Evolutionary conservation across 495 filamentous ascomycete species (phyloP).

Genomic region (Annulohypoxylon maeteangense): DNA sequence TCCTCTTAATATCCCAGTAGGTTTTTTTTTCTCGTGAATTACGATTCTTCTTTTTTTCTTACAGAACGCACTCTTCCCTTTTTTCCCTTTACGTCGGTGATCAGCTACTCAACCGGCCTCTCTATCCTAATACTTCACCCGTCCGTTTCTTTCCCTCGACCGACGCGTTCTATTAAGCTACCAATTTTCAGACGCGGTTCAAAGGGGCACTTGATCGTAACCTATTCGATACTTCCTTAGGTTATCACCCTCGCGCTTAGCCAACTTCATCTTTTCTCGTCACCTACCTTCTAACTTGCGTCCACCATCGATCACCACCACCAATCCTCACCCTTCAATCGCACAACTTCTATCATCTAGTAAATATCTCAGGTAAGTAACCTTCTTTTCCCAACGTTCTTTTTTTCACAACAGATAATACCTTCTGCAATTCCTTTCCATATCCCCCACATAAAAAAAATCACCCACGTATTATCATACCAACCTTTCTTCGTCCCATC

Average conservation of each 20-base stretch:
- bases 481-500: not conserved
- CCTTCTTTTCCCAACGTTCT: not conserved
- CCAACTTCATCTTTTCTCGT: not conserved
- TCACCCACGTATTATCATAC: not conserved
- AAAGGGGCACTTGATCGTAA: no score
- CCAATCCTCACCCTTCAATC: not conserved
- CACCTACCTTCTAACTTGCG: not conserved
- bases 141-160: not conserved
- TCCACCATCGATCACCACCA: not conserved
- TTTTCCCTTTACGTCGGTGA: not conserved
- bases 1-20: not conserved
- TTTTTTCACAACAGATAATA: no score
- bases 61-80: not conserved
- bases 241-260: not conserved
- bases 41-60: not conserved
- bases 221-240: not conserved
- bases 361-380: not conserved
- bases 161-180: not conserved
- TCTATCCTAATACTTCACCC: not conserved
- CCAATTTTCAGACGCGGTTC: not conserved
- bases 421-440: no score
- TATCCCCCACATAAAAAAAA: not conserved
- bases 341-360: not conserved
- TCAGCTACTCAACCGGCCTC: not conserved
- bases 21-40: not conserved